Conservation (phyloP, 192 early-diverging fungal genomes). For the Funneliformis geosporum region DNA sequence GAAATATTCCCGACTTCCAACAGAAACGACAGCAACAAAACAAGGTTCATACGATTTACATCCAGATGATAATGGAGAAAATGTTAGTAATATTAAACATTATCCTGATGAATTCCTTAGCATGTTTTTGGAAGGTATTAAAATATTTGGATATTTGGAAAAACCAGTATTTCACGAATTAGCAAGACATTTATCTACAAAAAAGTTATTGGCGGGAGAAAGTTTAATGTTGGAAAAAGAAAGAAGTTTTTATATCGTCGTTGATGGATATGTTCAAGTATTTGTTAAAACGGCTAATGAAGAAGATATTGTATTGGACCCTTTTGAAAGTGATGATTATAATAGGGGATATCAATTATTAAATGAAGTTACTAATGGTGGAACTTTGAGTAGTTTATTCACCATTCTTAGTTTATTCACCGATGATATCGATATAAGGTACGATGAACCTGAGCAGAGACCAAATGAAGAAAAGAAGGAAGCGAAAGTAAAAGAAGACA, state of each 20-base stretch:
- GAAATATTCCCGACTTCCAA: conserved; percentile 70
- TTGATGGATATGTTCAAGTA: conserved; percentile 92
- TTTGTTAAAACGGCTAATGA: conserved; percentile 66
- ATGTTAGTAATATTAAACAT: conserved; percentile 45
- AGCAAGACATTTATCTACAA: conserved; percentile 83
- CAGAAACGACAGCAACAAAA: conserved; percentile 42
- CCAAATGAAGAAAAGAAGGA: conserved; percentile 31
- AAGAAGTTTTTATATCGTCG: conserved; percentile 90
- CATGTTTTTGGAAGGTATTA: conserved; percentile 83
- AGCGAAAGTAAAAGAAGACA: background rate
- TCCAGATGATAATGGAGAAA: conserved; percentile 63
- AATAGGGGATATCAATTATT: conserved; percentile 66
- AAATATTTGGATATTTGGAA: conserved; percentile 97
- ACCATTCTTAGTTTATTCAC: conserved; percentile 89
- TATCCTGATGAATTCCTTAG: conserved; percentile 77
- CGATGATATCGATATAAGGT: conserved; percentile 64
- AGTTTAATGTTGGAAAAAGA: conserved; percentile 76
- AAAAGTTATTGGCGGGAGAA: conserved; percentile 71
- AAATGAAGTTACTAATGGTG: conserved; percentile 88
- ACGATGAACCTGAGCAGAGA: conserved; percentile 48
- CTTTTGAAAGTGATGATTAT: conserved; percentile 40
- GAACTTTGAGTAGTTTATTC: conserved; percentile 91
- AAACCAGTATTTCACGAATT: conserved; percentile 96
- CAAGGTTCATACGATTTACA: conserved; percentile 71
- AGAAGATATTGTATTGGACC: conserved; percentile 42